phyloP scores from a whole-genome alignment of 2,329 filamentous ascomycete genomes.

The Tolypocladium ovalisporum region DNA sequence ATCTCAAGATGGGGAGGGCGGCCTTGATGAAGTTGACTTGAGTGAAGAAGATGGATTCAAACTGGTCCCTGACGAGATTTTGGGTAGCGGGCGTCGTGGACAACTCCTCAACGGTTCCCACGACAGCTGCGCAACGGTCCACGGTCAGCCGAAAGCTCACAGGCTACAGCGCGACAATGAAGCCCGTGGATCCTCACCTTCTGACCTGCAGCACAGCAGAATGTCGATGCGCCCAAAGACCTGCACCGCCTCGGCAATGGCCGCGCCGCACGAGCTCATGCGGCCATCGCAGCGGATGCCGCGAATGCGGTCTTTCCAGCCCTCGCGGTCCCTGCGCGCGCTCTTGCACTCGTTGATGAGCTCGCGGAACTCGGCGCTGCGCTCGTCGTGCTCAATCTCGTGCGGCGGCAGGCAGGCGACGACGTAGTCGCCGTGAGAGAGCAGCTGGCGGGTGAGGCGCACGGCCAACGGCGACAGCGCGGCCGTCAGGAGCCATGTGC shows the following conservation, averaged over 20 bases:
- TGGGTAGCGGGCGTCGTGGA: constrained; percentile 60
- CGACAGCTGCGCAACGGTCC: constrained; percentile 47
- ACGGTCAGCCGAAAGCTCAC: constrained; percentile 3
- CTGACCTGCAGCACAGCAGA: constrained; percentile 77
- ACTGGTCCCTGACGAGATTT: constrained; percentile 78
- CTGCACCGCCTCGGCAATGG: constrained; percentile 75
- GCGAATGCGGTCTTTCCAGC: constrained; percentile 70
- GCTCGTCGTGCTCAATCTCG: constrained; percentile 66
- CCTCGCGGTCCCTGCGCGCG: constrained; percentile 52
- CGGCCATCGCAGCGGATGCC: constrained; percentile 54
- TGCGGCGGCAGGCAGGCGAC: constrained; percentile 71
- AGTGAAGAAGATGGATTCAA: constrained; percentile 90
- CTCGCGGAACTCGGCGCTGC: constrained; percentile 68
- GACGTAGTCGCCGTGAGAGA: constrained; percentile 86
- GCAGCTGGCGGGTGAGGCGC: constrained; percentile 66
- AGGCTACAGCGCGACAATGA: not conserved
- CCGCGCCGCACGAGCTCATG: constrained; percentile 68
- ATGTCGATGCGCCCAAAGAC: constrained; percentile 85
- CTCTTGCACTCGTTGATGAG: constrained; percentile 63
- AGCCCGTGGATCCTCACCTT: constrained; percentile 42
- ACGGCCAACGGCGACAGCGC: constrained; percentile 78
- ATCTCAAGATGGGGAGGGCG: constrained; percentile 66
- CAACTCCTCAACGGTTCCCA: constrained; percentile 87
- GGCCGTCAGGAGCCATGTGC: constrained; percentile 88
- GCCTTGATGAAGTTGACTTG: constrained; percentile 95